Percentiles rank a stretch among this genome's conserved stretches.
These are phyloP conservation scores for Byssothecium circinans DNA, from an alignment of 2,329 filamentous ascomycete species.

Conservation along the genomic window DNA sequence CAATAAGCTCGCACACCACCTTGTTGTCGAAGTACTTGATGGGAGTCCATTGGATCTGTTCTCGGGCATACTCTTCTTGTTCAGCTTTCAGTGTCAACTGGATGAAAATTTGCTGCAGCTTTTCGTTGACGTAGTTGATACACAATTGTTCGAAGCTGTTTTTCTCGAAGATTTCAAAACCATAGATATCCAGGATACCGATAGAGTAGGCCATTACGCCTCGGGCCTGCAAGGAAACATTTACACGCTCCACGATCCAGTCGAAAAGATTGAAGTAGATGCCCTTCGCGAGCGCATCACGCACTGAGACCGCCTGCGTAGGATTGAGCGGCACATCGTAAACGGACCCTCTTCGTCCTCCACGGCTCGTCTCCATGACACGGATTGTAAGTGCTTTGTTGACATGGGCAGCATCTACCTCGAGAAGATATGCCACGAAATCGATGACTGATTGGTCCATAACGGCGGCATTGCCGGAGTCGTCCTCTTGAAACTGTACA, in stretches of 20 bases:
- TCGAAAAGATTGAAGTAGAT: constrained; percentile 98
- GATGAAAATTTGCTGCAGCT: constrained; percentile 98
- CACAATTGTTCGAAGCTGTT: constrained; percentile 99
- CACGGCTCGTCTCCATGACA: constrained; percentile 72
- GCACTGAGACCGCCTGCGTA: constrained; percentile 80
- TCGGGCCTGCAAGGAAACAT: constrained; percentile 79
- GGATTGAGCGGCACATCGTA: constrained; percentile 81
- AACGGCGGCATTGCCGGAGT: constrained; percentile 84
- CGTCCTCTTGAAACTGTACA: constrained; percentile 85
- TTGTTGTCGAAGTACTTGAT: constrained; percentile 99
- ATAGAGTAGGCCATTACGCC: constrained; percentile 80
- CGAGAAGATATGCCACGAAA: constrained; percentile 90
- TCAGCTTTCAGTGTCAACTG: constrained; percentile 95
- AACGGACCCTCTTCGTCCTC: constrained; percentile 66
- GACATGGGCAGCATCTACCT: constrained; percentile 78
- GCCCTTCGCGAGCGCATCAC: constrained; percentile 90
- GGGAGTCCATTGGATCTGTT: constrained; percentile 97
- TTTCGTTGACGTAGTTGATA: constrained; percentile 99
- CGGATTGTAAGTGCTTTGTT: constrained; percentile 87
- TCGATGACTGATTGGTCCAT: constrained; percentile 88
- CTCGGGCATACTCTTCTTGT: constrained; percentile 93
- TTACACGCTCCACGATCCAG: constrained; percentile 94
- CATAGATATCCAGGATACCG: constrained; percentile 97
- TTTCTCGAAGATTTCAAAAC: constrained; percentile 96
- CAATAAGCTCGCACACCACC: constrained; percentile 95